Base-by-base conservation (phyloP, 176 grass and related monocot species). In the Areca catechu region DNA sequence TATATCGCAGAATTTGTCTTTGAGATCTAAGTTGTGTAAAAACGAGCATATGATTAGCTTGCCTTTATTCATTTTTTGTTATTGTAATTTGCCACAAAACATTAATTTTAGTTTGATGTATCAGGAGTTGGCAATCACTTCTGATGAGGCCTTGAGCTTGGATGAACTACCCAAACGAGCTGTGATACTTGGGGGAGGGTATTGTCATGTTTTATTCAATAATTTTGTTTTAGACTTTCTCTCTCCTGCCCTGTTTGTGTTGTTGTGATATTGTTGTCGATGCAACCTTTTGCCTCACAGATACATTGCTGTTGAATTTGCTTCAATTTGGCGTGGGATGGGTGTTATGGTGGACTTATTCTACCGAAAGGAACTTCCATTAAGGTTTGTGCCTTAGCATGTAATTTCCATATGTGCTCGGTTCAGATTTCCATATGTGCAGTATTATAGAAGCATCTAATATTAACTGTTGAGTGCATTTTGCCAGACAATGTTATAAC, bases 291-390 rank as follows among this genome's bases (percentile, higher is more conserved):
- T 50, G 73, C 19, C 48, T 51, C 65, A 18, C 68, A 97, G 92
- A 62, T 97, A 97, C 69, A 97, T 97, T 57, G 86, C 92, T 58
- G 83, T 97, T 77, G 92, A 97, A 65, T 97, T 97, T 80, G 92
- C 92, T 69, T 96, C 92, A 59, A 97, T 97, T 30, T 97, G 92
- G 92, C 76, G 59, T 63, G 92, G 92, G 6, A 77, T 97, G 83
- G 92, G 92, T 74, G 86, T 21, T n/a, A 71, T 79, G 21, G 92
- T 97, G 52, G 86, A 97, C 53, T 57, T 97, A 69, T 97, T 85
- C 63, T 97, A 91, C 53, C 77, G 92, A 37, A 97, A 58, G 24
- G 86, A 97, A 1, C 71, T 91, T 61, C 92, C 92, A 63, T 80
- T 97, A 72, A 90, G 92, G 92, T 91, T 74, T 78, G 63, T 67